These are phyloP conservation scores for Cercospora sp. DNA, from an alignment of 2,329 filamentous ascomycete species.

Conservation along the genomic window DNA sequence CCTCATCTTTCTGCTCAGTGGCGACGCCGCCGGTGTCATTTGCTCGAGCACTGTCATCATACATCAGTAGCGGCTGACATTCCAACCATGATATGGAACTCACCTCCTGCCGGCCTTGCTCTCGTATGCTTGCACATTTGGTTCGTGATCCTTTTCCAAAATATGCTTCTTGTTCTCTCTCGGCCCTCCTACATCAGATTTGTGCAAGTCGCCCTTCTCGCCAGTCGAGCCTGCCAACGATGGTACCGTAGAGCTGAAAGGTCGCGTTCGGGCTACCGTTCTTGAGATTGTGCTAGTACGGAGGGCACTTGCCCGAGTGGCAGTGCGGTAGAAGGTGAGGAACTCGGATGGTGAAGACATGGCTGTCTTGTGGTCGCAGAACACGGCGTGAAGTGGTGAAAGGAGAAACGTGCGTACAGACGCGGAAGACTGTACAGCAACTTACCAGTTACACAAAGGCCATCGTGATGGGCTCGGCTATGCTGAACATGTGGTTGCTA, in stretches of 20 bases:
- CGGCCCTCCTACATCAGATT: slow-evolving; percentile 23
- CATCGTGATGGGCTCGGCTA: slow-evolving; percentile 1
- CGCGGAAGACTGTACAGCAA: not conserved
- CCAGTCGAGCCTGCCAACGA: slow-evolving; percentile 12
- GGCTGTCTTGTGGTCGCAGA: slow-evolving; percentile 21
- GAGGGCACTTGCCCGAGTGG: slow-evolving; percentile 4
- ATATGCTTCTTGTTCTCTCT: slow-evolving; percentile 28
- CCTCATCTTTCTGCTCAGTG: slow-evolving; percentile 39
- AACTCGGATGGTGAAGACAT: slow-evolving; percentile 40
- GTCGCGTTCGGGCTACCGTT: slow-evolving; percentile 3
- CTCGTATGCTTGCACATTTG: slow-evolving; percentile 29
- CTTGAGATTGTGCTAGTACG: not conserved
- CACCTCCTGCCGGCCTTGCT: slow-evolving; percentile 26
- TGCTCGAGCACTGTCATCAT: slow-evolving; percentile 31
- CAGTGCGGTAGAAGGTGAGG: slow-evolving; percentile 41
- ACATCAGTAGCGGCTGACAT: not conserved
- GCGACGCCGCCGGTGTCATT: slow-evolving; percentile 44
- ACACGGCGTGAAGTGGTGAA: not conserved
- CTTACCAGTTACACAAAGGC: not conserved
- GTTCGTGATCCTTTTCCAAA: slow-evolving; percentile 31
- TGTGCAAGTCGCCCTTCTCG: slow-evolving; percentile 17
- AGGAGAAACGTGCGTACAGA: not conserved
- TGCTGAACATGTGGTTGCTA: slow-evolving; percentile 1
- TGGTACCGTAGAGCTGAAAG: slow-evolving; percentile 19
- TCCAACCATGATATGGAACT: slow-evolving; percentile 8